Percentiles rank a stretch among this genome's conserved stretches.
These are phyloP conservation scores for Pythium insidiosum DNA, from an alignment of 352 stramenopile species.

Conservation along the genomic window DNA sequence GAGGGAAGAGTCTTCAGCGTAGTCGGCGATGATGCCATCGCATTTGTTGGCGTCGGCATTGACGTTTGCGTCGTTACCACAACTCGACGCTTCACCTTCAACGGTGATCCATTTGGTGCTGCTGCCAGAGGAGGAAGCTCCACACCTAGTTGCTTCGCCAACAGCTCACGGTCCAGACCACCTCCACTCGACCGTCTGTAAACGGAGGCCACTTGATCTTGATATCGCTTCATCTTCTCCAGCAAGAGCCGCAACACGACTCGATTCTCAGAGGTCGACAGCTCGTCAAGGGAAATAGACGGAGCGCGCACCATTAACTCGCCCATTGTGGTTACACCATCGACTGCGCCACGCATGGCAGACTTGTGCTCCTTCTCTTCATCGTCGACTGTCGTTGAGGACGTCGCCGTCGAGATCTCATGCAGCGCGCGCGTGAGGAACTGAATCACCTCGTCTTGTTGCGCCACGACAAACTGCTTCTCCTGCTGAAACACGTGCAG, in stretches of 20 bases:
- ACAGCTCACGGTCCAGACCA: constrained; percentile 19
- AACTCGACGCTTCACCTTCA: constrained; percentile 41
- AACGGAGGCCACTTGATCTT: constrained; percentile 37
- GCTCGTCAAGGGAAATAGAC: constrained; percentile 35
- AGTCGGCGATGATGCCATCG: constrained; percentile 1
- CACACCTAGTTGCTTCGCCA: constrained; percentile 44
- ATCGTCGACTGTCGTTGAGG: too few species aligned
- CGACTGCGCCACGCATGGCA: constrained; percentile 8
- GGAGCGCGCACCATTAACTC: constrained; percentile 17
- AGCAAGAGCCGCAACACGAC: constrained; percentile 47
- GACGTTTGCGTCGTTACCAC: too few species aligned
- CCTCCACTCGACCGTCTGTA: too few species aligned
- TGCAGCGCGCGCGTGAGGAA: constrained; percentile 37
- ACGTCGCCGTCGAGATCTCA: too few species aligned
- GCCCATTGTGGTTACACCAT: constrained; percentile 30
- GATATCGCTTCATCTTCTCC: constrained; percentile 56
- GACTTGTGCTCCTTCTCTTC: too few species aligned
- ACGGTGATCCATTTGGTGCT: constrained; percentile 15
- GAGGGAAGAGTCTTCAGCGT: too few species aligned
- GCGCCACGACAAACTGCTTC: constrained; percentile 45
- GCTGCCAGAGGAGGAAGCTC: constrained; percentile 39
- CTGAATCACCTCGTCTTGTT: constrained; percentile 60
- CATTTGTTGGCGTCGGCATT: constrained; percentile 13
- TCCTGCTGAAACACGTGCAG: constrained; percentile 40
- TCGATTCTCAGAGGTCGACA: constrained; percentile 32